Conservation (phyloP, 345 rosid species). For the Turnera subulata region DNA sequence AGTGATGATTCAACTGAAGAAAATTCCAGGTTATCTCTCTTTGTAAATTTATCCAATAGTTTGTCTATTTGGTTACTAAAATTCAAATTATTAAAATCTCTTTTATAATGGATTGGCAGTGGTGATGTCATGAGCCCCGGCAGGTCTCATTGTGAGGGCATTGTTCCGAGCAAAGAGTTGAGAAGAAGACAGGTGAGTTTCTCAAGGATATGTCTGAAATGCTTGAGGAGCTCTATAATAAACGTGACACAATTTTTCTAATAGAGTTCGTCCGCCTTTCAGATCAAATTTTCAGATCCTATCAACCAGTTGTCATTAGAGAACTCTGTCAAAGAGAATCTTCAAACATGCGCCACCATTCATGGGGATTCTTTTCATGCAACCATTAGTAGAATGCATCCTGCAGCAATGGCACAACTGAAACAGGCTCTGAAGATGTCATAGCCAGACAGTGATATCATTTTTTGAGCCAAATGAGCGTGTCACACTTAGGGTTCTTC, state of each 20-base stretch:
- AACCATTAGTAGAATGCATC: constrained; percentile 73
- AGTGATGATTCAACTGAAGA: constrained; percentile 65
- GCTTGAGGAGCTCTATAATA: neutral
- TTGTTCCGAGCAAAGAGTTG: constrained; percentile 70
- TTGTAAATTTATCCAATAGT: neutral
- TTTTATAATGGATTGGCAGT: constrained; percentile 35
- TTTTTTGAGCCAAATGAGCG: neutral
- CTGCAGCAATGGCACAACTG: constrained; percentile 76
- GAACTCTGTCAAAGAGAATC: constrained; percentile 75
- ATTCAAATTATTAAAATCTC: neutral
- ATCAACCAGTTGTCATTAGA: constrained; percentile 73
- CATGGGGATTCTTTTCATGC: constrained; percentile 88
- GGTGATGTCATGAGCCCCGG: constrained; percentile 60
- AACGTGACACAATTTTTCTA: too few relatives aligned
- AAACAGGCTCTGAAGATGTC: constrained; percentile 88
- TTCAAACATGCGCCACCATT: constrained; percentile 71
- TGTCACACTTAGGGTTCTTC: constrained; percentile 10
- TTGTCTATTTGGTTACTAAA: neutral
- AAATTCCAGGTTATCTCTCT: constrained; percentile 60
- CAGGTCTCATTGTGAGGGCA: constrained; percentile 54
- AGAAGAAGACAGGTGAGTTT: constrained; percentile 70
- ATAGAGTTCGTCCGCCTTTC: constrained; percentile 7
- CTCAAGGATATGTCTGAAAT: neutral
- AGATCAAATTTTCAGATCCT: constrained; percentile 85
- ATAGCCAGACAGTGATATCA: constrained; percentile 16